These are phyloP conservation scores for Fusarium tanahbumbuense DNA, from an alignment of 2,329 filamentous ascomycete genomes.

Conservation along the genomic window DNA sequence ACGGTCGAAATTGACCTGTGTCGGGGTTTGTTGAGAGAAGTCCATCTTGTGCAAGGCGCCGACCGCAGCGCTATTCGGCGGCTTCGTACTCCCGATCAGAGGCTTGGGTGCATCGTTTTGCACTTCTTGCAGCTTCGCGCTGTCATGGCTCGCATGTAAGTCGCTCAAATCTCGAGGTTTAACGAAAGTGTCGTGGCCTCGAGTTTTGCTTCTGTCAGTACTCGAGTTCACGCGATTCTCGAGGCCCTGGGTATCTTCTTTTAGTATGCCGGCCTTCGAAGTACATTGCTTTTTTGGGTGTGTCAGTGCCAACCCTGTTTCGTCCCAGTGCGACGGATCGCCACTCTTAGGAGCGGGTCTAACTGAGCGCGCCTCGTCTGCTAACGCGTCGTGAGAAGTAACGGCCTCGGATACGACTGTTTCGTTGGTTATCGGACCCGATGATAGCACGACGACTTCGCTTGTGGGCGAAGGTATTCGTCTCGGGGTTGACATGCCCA, in stretches of 20 bases:
- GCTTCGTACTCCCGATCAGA: slow-evolving; percentile 34
- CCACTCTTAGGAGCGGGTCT: slow-evolving; percentile 39
- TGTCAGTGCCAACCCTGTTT: slow-evolving; percentile 46
- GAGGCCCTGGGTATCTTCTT: slow-evolving; percentile 21
- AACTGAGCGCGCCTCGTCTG: slow-evolving; percentile 18
- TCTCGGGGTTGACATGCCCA: not conserved
- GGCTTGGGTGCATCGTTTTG: slow-evolving; percentile 36
- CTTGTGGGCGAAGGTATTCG: slow-evolving; percentile 18
- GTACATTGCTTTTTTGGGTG: slow-evolving; percentile 45
- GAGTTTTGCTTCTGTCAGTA: slow-evolving; percentile 10
- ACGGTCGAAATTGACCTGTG: slow-evolving; percentile 67
- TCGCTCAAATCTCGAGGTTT: slow-evolving; percentile 9
- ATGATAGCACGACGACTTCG: slow-evolving; percentile 20
- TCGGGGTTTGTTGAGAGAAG: slow-evolving; percentile 64
- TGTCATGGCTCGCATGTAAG: slow-evolving; percentile 39
- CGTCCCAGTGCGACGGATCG: slow-evolving; percentile 42
- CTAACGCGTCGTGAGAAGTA: slow-evolving; percentile 34
- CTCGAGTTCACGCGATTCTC: slow-evolving; percentile 29
- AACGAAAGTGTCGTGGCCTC: slow-evolving; percentile 4
- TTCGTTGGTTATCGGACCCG: slow-evolving; percentile 7
- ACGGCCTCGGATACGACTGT: slow-evolving; percentile 2
- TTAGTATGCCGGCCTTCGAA: slow-evolving; percentile 20
- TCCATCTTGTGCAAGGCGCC: slow-evolving; percentile 54
- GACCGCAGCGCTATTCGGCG: slow-evolving; percentile 31
- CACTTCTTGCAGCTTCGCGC: slow-evolving; percentile 27